Evolutionary conservation across 371 early-diverging fungal species (phyloP).

Genomic region (Dinochytrium kinnereticum): DNA sequence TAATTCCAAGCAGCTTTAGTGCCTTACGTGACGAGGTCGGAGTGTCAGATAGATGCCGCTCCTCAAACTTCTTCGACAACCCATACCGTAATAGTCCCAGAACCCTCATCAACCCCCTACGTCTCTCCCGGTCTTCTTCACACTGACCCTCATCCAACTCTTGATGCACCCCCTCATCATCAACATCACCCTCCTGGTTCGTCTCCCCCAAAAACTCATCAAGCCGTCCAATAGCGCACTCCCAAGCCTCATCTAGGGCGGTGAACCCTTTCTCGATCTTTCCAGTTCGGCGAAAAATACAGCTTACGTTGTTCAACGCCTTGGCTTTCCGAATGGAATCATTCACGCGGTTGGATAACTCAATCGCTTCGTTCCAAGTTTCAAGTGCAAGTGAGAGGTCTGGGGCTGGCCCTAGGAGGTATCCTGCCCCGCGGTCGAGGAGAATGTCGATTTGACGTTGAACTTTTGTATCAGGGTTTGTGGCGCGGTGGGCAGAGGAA

Average conservation of each 20-base stretch:
- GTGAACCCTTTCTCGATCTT: neutral
- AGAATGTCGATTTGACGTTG: neutral
- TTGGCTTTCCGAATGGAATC: neutral
- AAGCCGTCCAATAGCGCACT: neutral
- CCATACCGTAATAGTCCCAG: neutral
- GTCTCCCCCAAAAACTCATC: neutral
- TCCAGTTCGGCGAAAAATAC: neutral
- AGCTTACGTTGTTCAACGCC: neutral
- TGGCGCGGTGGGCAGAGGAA: no score
- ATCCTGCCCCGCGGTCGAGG: neutral
- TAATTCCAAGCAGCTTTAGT: neutral
- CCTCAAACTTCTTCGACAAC: neutral
- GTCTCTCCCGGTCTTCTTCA: neutral
- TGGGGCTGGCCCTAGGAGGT: neutral
- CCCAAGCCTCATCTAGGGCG: neutral
- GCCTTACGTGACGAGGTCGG: neutral
- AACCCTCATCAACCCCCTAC: neutral
- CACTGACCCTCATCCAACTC: neutral
- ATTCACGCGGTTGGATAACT: neutral
- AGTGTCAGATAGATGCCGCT: neutral
- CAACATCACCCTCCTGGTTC: neutral
- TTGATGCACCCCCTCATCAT: neutral
- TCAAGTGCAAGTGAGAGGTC: neutral
- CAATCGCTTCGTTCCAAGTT: neutral
- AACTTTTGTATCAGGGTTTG: no score